A percentile compares a stretch with the other conserved stretches of the same genome.
These are phyloP conservation scores for Hypoxylon sp. DNA, from an alignment of 2,329 filamentous ascomycete genomes.

Conservation along the genomic window DNA sequence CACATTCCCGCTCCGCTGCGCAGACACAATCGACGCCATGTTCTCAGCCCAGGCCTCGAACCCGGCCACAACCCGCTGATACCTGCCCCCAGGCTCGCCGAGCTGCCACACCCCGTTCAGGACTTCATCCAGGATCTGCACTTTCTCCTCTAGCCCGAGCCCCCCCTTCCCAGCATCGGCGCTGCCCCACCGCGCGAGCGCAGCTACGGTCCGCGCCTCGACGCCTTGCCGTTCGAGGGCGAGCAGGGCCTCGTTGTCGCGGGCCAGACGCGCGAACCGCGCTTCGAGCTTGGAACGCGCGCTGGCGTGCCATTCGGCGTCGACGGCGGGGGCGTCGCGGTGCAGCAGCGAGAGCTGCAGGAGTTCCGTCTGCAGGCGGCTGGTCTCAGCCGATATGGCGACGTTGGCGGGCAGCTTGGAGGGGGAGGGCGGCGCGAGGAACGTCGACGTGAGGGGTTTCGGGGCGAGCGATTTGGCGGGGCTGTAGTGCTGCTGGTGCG, in stretches of 20 bases:
- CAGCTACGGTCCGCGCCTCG: slow-evolving; percentile 66
- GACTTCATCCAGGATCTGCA: slow-evolving; percentile 71
- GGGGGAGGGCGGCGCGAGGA: slow-evolving; percentile 72
- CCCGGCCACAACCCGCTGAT: slow-evolving; percentile 66
- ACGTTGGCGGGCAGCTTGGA: slow-evolving; percentile 74
- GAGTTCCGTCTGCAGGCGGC: slow-evolving; percentile 73
- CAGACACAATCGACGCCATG: slow-evolving; percentile 63
- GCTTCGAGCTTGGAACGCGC: slow-evolving; percentile 64
- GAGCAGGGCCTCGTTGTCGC: slow-evolving; percentile 55
- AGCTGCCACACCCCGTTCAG: slow-evolving; percentile 71
- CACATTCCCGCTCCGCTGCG: slow-evolving; percentile 58
- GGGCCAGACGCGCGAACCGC: slow-evolving; percentile 61
- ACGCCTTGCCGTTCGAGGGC: slow-evolving; percentile 60
- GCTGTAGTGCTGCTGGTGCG: slow-evolving; percentile 76
- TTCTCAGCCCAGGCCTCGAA: slow-evolving; percentile 73
- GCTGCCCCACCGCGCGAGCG: slow-evolving; percentile 66
- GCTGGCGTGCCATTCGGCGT: slow-evolving; percentile 68
- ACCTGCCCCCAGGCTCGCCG: slow-evolving; percentile 69
- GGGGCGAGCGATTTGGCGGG: slow-evolving; percentile 73
- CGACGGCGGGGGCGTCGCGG: slow-evolving; percentile 63
- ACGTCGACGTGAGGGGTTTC: slow-evolving; percentile 72
- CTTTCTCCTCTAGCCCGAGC: slow-evolving; percentile 65
- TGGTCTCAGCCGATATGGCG: slow-evolving; percentile 70
- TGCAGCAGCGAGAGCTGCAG: slow-evolving; percentile 77
- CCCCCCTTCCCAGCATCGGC: slow-evolving; percentile 48